A percentile compares a stretch with the other conserved stretches of the same genome.
Conservation (phyloP, 2,329 filamentous ascomycete species). For the Microdochium bolleyi region DNA sequence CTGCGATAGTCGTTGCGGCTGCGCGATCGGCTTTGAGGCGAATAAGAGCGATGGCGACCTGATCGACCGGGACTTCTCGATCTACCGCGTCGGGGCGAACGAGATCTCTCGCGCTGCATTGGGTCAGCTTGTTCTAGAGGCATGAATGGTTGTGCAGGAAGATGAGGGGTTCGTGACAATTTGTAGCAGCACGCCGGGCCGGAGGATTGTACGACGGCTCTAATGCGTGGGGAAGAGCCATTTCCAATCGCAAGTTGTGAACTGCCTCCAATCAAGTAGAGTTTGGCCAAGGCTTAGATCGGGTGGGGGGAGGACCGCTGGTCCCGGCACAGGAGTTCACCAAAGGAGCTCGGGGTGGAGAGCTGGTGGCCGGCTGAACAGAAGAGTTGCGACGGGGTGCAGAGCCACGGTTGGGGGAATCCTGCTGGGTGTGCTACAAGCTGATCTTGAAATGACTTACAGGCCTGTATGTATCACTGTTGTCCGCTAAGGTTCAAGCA, state of each 20-base stretch:
- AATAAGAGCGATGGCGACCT: constrained; percentile 67
- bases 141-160: constrained; percentile 8
- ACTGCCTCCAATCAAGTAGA: not conserved
- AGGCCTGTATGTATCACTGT: constrained; percentile 53
- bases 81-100: constrained; percentile 69
- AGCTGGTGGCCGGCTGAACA: not conserved
- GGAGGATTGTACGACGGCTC: not conserved
- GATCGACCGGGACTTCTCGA: constrained; percentile 74
- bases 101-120: constrained; percentile 72
- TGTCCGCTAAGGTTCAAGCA: constrained; percentile 40
- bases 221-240: not conserved
- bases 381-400: not conserved
- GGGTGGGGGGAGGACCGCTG: not conserved
- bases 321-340: no score
- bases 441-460: constrained; percentile 18
- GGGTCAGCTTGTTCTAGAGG: constrained; percentile 19
- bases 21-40: constrained; percentile 69
- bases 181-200: not conserved
- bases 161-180: constrained; percentile 4
- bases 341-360: not conserved
- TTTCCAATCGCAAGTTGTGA: no score
- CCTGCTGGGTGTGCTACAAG: not conserved
- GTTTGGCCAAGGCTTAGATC: not conserved
- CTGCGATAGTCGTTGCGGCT: constrained; percentile 73
- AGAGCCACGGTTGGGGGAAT: not conserved